Conservation (phyloP, 2,329 filamentous ascomycete species). For the Alternaria hordeiaustralica region DNA sequence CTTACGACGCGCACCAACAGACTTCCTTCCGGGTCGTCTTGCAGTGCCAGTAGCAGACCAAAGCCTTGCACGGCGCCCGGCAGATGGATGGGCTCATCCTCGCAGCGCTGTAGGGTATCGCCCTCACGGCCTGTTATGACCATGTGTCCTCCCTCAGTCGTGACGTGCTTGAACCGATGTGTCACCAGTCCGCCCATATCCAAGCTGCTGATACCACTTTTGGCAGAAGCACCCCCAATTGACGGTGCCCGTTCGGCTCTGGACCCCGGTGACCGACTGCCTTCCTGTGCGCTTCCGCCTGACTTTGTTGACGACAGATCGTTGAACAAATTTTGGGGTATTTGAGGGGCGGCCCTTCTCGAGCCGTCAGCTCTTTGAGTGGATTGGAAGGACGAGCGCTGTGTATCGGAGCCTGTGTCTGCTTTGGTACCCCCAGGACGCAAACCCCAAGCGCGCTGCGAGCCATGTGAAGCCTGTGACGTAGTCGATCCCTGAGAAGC, state of each 20-base stretch:
- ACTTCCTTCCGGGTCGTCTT: slow-evolving; percentile 70
- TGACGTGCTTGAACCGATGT: slow-evolving; percentile 77
- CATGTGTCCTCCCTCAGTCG: slow-evolving; percentile 79
- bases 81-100: slow-evolving; percentile 90
- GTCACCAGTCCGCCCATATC: slow-evolving; percentile 65
- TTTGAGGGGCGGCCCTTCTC: slow-evolving; percentile 16
- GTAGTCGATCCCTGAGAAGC: slow-evolving; percentile 37
- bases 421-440: slow-evolving; percentile 5
- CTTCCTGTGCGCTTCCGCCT: slow-evolving; percentile 26
- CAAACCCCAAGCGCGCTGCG: slow-evolving; percentile 20
- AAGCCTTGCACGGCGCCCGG: slow-evolving; percentile 84
- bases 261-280: slow-evolving; percentile 31
- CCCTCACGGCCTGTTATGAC: slow-evolving; percentile 81
- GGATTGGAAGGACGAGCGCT: neutral
- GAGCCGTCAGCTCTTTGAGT: slow-evolving; percentile 13
- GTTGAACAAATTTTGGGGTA: slow-evolving; percentile 45
- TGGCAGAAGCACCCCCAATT: slow-evolving; percentile 36
- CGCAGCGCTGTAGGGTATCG: slow-evolving; percentile 75
- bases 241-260: slow-evolving; percentile 32
- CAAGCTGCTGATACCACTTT: slow-evolving; percentile 44
- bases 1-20: slow-evolving; percentile 76
- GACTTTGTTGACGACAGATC: slow-evolving; percentile 42
- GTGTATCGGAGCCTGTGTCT: slow-evolving; percentile 12
- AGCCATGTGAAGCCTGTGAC: slow-evolving; percentile 37
- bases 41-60: slow-evolving; percentile 75